These are phyloP conservation scores for Cornus kousa DNA, from an alignment of 148 eudicot species.

Conservation along the genomic window DNA sequence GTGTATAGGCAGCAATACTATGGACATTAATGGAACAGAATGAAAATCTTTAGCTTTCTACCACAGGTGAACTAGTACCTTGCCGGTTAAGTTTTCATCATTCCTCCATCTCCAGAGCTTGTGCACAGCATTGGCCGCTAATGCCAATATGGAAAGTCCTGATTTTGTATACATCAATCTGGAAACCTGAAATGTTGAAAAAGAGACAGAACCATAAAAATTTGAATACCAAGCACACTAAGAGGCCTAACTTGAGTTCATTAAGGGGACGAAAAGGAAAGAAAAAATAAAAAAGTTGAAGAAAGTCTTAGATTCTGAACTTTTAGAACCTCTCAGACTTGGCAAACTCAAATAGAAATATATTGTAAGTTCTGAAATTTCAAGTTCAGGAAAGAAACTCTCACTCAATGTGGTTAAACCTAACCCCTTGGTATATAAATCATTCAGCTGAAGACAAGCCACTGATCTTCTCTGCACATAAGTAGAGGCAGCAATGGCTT, in stretches of 20 bases:
- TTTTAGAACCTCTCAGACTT: background rate
- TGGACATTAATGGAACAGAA: background rate
- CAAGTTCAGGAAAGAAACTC: no score
- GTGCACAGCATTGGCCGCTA: constrained; percentile 11
- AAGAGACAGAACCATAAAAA: background rate
- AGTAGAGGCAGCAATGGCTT: no score
- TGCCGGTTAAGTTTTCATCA: background rate
- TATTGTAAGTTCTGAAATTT: no score
- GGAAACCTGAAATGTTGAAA: constrained; percentile 6
- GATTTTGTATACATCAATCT: constrained; percentile 16
- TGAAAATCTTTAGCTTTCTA: background rate
- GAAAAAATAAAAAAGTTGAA: background rate
- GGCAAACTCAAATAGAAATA: no score
- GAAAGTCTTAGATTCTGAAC: background rate
- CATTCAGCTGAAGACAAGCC: no score
- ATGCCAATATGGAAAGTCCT: constrained; percentile 13
- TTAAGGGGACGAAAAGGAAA: no score
- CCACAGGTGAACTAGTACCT: background rate
- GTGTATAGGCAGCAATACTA: no score
- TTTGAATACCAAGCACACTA: background rate
- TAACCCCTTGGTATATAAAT: no score
- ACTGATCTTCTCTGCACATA: no score
- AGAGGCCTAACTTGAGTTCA: background rate
- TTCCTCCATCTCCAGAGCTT: constrained; percentile 18
- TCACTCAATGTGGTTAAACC: no score